A percentile compares a stretch with the other conserved stretches of the same genome.
Conservation (phyloP, 1,284 basidiomycete genomes). For the Puccinia horiana region DNA sequence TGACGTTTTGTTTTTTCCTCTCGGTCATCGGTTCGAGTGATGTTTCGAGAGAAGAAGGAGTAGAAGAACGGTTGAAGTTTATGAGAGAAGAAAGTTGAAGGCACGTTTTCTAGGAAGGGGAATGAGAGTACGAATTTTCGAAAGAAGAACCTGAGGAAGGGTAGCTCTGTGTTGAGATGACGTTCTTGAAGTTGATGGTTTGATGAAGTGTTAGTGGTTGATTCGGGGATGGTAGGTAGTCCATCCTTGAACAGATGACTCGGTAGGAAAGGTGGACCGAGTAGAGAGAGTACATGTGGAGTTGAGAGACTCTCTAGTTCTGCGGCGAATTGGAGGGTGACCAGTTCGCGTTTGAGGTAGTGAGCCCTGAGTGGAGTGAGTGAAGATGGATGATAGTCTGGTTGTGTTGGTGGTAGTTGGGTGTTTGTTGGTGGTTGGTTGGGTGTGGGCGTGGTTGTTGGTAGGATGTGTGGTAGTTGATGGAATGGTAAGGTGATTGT, state of each 20-base stretch:
- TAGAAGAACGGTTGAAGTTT: slow-evolving; percentile 90
- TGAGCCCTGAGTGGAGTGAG: slow-evolving; percentile 84
- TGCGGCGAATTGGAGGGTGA: slow-evolving; percentile 75
- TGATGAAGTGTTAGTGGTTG: slow-evolving; percentile 24
- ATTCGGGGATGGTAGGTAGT: slow-evolving; percentile 47
- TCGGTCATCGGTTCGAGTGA: slow-evolving; percentile 67
- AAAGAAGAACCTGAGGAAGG: slow-evolving; percentile 83
- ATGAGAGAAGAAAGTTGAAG: slow-evolving; percentile 81
- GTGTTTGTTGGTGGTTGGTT: neutral
- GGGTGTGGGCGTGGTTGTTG: neutral
- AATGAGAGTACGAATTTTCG: slow-evolving; percentile 87
- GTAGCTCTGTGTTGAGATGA: slow-evolving; percentile 65
- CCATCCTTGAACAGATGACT: slow-evolving; percentile 53
- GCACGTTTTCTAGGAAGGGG: slow-evolving; percentile 83
- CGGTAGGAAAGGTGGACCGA: slow-evolving; percentile 80
- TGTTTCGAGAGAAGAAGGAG: slow-evolving; percentile 74
- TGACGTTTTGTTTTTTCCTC: slow-evolving; percentile 65
- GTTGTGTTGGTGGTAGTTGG: neutral
- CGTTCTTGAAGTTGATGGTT: slow-evolving; percentile 4
- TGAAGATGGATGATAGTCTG: slow-evolving; percentile 42
- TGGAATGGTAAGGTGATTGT: neutral
- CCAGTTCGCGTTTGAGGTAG: slow-evolving; percentile 91
- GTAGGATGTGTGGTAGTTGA: neutral
- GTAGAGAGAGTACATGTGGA: slow-evolving; percentile 75
- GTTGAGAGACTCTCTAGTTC: slow-evolving; percentile 73